Base-by-base conservation (phyloP, 1,139 yeast genomes). In the Saccharomyces hybrid region DNA sequence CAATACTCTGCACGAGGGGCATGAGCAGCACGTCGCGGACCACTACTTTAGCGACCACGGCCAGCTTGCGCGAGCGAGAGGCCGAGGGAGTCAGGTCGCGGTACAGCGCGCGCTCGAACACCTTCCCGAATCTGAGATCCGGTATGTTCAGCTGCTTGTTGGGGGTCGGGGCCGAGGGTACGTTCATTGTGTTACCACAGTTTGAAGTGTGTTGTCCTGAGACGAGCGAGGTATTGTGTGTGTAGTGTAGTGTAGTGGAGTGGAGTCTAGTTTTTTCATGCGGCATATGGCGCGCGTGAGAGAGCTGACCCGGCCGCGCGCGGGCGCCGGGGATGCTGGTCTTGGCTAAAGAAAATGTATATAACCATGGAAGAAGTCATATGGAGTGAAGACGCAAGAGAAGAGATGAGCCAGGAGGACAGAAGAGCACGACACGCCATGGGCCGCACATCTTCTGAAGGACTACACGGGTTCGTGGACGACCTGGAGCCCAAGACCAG, bases 1-100 rank as follows among this genome's bases (percentile, higher is more conserved):
- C 58, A 21, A 80, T 71, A 6, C 88, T 88, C 60, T 83, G 88
- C 1, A 76, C 62, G 53, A 86, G 75, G 1, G 93, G 93, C 83
- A 85, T 79, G n/a, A 86, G 14, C 2, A 86, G 64, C 58, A 84
- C 85, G 64, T 86, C 91, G 58, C 79, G 79, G 8, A 84, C 51
- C 0, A 86, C 70, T 0, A 88, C 86, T 62, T 80, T 81, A 79
- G 72, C 1, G 69, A 64, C 1, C 60, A 11, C 58, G 54, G 48
- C 64, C 64, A 56, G 69, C 72, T 48, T 65, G 64, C 24, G 56
- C 52, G 27, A 49, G 50, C 27, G 28, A 69, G 59, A 79, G 76
- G 49, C n/a, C 3, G 49, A 27, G 34, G 29, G 29, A 2, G 24
- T n/a, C 38, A 24, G 19, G 21, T 51, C 53, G 41, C 31, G 24